Conservation (phyloP, 805 yeast genomes). For the Sugiyamaella americana region DNA sequence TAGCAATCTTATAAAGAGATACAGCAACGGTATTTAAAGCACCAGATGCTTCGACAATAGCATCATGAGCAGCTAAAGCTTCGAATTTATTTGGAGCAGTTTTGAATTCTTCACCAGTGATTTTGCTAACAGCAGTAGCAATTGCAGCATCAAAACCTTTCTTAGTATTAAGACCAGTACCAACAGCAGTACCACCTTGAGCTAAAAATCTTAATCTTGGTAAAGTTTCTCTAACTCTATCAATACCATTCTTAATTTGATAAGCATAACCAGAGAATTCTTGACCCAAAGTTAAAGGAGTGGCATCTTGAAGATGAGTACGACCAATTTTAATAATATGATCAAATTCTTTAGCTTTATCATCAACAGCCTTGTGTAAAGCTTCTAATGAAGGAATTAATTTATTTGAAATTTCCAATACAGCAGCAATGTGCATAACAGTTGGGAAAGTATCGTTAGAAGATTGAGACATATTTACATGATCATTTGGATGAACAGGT, state of each 20-base stretch:
- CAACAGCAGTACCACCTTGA: constrained; percentile 99
- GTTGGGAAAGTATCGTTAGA: constrained; percentile 99
- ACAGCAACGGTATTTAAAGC: constrained; percentile 93
- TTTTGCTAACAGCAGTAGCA: constrained; percentile 76
- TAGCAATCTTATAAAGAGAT: constrained; percentile 92
- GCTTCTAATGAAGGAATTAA: constrained; percentile 63
- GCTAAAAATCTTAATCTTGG: constrained; percentile 79
- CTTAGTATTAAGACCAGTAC: constrained; percentile 94
- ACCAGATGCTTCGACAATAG: constrained; percentile 95
- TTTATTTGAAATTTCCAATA: constrained; percentile 47
- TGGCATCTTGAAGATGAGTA: constrained; percentile 98
- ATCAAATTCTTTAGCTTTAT: constrained; percentile 75
- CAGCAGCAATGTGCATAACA: constrained; percentile 99
- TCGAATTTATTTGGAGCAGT: constrained; percentile 99
- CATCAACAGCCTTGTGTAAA: constrained; percentile 71
- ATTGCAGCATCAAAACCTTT: constrained; percentile 83
- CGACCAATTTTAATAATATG: constrained; percentile 97
- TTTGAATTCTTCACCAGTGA: constrained; percentile 82
- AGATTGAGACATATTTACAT: constrained; percentile 97
- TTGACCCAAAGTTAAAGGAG: constrained; percentile 96
- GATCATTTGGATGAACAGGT: constrained; percentile 98
- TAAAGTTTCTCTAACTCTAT: constrained; percentile 70
- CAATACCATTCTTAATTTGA: constrained; percentile 87
- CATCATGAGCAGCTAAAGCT: constrained; percentile 98
- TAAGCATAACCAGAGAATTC: constrained; percentile 96